Conservation (phyloP, 2,329 filamentous ascomycete genomes). For the Fusarium protoensiforme region DNA sequence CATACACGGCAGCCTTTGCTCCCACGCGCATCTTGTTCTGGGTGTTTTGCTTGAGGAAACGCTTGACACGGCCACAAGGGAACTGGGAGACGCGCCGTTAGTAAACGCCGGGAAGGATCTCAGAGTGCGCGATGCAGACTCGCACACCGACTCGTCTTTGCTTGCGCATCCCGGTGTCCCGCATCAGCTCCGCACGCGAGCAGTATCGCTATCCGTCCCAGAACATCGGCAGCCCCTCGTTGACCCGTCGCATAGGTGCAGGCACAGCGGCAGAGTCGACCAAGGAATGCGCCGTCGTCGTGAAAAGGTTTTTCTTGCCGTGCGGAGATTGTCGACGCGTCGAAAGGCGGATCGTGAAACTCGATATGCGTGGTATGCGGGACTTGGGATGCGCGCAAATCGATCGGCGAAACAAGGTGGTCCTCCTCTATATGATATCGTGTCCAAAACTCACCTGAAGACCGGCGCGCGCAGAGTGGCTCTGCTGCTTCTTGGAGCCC, state of each 20-base stretch:
- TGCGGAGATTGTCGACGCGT: conserved; percentile 42
- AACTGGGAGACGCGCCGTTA: conserved; percentile 70
- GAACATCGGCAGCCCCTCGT: conserved; percentile 12
- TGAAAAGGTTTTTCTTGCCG: conserved; percentile 33
- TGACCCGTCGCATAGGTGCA: conserved; percentile 17
- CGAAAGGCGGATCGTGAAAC: conserved; percentile 28
- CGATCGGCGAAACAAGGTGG: conserved; percentile 23
- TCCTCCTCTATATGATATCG: conserved; percentile 7
- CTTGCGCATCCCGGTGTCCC: conserved; percentile 29
- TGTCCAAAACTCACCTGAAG: conserved; percentile 78
- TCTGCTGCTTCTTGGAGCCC: conserved; percentile 86
- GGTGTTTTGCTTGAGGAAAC: conserved; percentile 98
- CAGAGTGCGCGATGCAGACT: conserved; percentile 14
- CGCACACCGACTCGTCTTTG: conserved; percentile 16
- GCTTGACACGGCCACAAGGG: conserved; percentile 99
- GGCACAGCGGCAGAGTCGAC: conserved; percentile 3
- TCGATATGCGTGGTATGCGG: conserved; percentile 40
- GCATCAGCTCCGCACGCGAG: conserved; percentile 21
- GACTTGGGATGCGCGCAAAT: conserved; percentile 41
- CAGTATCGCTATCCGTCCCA: neutral
- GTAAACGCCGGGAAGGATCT: conserved; percentile 10
- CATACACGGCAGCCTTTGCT: conserved; percentile 97
- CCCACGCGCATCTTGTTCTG: conserved; percentile 99
- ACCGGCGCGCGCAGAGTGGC: conserved; percentile 94
- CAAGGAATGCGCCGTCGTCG: conserved; percentile 13